phyloP scores from a whole-genome alignment of 305 asterid species.

The Rubia balearica region DNA sequence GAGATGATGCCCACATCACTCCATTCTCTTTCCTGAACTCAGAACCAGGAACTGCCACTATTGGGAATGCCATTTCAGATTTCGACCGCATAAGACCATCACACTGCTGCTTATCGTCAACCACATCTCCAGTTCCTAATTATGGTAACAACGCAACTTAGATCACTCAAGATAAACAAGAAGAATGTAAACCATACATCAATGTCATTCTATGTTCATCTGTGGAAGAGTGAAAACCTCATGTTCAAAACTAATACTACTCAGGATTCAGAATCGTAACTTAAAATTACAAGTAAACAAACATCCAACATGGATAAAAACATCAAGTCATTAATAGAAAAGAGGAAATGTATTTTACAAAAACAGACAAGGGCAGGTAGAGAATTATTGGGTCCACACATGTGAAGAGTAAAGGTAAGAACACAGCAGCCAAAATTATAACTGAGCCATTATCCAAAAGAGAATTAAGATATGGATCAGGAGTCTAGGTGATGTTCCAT shows the following conservation, averaged over 20 bases:
- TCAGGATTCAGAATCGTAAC: background rate
- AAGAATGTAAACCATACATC: background rate
- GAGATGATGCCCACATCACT: constrained; percentile 70
- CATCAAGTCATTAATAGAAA: background rate
- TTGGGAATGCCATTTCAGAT: constrained; percentile 59
- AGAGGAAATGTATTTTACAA: background rate
- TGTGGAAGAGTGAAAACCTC: background rate
- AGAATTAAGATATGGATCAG: background rate
- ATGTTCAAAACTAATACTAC: background rate
- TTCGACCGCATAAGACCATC: constrained; percentile 45
- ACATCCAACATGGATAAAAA: background rate
- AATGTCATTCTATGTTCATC: background rate
- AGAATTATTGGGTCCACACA: background rate
- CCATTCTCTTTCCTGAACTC: constrained; percentile 70
- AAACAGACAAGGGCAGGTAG: background rate
- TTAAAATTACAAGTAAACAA: background rate
- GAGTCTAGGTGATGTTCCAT: background rate
- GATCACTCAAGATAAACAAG: constrained; percentile 7
- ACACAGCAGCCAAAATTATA: background rate
- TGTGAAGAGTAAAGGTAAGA: background rate
- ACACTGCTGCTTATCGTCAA: constrained; percentile 53
- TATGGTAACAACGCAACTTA: background rate
- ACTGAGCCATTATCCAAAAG: background rate
- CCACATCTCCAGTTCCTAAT: constrained; percentile 46
- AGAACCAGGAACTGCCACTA: constrained; percentile 49